A percentile compares a stretch with the other conserved stretches of the same genome.
Conservation (phyloP, 495 filamentous ascomycete species). For the Talaromyces trachyspermus region DNA sequence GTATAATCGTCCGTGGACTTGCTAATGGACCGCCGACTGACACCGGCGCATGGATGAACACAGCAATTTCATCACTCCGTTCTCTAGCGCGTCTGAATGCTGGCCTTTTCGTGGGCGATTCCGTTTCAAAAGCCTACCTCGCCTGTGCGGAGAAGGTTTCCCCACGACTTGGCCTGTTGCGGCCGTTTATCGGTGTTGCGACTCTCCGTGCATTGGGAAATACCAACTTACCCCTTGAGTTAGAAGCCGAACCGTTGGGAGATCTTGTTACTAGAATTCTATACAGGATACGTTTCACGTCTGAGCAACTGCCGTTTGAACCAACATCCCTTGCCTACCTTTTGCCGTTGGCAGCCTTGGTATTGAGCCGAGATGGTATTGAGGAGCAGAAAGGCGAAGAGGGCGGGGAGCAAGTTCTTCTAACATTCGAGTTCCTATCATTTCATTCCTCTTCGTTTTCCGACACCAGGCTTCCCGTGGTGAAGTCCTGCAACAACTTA, state of each 20-base stretch:
- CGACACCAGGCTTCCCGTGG: constrained; percentile 68
- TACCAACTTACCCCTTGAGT: constrained; percentile 58
- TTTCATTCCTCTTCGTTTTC: constrained; percentile 74
- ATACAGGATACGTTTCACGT: constrained; percentile 81
- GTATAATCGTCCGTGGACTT: constrained; percentile 75
- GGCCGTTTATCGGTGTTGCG: constrained; percentile 79
- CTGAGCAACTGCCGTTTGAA: constrained; percentile 89
- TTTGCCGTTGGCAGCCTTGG: constrained; percentile 67
- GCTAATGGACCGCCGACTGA: constrained; percentile 80
- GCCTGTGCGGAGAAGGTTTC: constrained; percentile 66
- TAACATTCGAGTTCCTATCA: constrained; percentile 83
- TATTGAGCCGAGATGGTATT: constrained; percentile 73
- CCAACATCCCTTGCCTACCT: constrained; percentile 77
- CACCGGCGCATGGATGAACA: constrained; percentile 76
- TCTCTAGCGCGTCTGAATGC: constrained; percentile 69
- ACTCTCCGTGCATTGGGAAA: constrained; percentile 72
- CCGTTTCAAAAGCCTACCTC: constrained; percentile 72
- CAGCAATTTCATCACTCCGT: constrained; percentile 62
- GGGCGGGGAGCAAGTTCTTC: constrained; percentile 79
- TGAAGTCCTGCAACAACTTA: constrained; percentile 60
- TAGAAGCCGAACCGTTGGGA: constrained; percentile 72
- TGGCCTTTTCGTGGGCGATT: constrained; percentile 68
- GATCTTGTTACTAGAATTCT: constrained; percentile 83
- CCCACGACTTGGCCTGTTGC: constrained; percentile 63
- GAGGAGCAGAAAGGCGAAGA: constrained; percentile 55